Percentiles rank a stretch among this genome's conserved stretches.
Evolutionary conservation across 2,329 filamentous ascomycete species (phyloP).

Genomic region (Geoglossum cookeanum): DNA sequence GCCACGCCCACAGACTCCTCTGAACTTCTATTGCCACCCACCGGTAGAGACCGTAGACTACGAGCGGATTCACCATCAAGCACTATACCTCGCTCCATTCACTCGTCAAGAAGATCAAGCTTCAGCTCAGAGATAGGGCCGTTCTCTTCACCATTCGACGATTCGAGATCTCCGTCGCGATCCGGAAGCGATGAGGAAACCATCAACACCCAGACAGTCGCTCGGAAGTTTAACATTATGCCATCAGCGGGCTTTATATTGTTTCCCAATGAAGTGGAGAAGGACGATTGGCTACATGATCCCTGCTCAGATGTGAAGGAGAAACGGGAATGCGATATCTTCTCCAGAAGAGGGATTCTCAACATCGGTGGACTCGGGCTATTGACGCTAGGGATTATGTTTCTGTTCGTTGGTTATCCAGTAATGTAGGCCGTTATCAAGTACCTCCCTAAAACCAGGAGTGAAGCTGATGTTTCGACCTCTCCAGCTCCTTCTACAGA

Average conservation of each 20-base stretch:
- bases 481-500: background rate
- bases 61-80: conserved; percentile 28
- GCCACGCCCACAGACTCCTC: conserved; percentile 23
- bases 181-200: conserved; percentile 44
- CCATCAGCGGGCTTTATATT: conserved; percentile 46
- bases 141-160: conserved; percentile 37
- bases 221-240: conserved; percentile 54
- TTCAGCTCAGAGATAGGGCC: conserved; percentile 40
- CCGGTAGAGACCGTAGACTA: conserved; percentile 28
- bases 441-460: no score
- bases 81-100: conserved; percentile 30
- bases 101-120: conserved; percentile 43
- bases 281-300: conserved; percentile 54
- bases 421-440: conserved; percentile 35
- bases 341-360: conserved; percentile 40
- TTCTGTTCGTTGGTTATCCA: conserved; percentile 50
- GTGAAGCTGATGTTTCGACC: background rate
- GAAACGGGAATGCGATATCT: conserved; percentile 42
- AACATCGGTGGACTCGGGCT: conserved; percentile 45
- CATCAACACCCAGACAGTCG: conserved; percentile 53
- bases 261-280: conserved; percentile 54
- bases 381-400: conserved; percentile 39
- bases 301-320: conserved; percentile 46
- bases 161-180: conserved; percentile 37
- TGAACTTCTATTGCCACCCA: conserved; percentile 31